A percentile compares a stretch with the other conserved stretches of the same genome.
Conservation (phyloP, 2,329 filamentous ascomycete genomes). For the Chaetothyriales sp. region DNA sequence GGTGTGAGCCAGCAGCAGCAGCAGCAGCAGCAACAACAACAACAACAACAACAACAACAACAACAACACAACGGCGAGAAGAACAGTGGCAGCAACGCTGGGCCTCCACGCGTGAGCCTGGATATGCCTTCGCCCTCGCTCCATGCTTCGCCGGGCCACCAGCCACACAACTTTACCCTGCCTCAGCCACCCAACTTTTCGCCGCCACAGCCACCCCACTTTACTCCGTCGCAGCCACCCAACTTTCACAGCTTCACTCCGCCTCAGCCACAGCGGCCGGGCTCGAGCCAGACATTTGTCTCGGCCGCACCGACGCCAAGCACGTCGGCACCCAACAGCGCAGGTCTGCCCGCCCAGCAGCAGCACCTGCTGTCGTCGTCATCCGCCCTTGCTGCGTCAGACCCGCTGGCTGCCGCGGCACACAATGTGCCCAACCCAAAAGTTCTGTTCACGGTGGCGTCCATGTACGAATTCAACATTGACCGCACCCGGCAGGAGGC, state of each 20-base stretch:
- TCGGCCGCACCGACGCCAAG: slow-evolving; percentile 5
- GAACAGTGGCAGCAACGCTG: slow-evolving; percentile 7
- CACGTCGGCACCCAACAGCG: background rate
- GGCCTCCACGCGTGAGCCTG: slow-evolving; percentile 29
- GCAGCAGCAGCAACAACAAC: slow-evolving; percentile 7
- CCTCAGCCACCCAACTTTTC: slow-evolving; percentile 13
- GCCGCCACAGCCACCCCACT: slow-evolving; percentile 13
- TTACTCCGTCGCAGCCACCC: background rate
- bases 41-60: slow-evolving; percentile 3
- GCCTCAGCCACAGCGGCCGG: slow-evolving; percentile 20
- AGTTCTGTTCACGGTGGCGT: slow-evolving; percentile 81
- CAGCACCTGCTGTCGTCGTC: background rate
- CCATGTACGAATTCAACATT: slow-evolving; percentile 94
- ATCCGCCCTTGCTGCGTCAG: background rate
- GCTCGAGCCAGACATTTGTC: slow-evolving; percentile 18
- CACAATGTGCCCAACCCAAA: slow-evolving; percentile 32
- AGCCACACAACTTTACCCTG: slow-evolving; percentile 13
- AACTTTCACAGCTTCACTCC: slow-evolving; percentile 13
- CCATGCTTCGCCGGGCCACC: slow-evolving; percentile 6
- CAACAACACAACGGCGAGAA: slow-evolving; percentile 7
- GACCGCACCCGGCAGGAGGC: slow-evolving; percentile 81
- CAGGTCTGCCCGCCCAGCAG: background rate
- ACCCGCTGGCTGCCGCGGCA: background rate
- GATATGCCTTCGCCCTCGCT: slow-evolving; percentile 30
- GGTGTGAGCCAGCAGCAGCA: background rate